Base-by-base conservation (phyloP, 2,329 filamentous ascomycete species). In the Sporothrix sp. region DNA sequence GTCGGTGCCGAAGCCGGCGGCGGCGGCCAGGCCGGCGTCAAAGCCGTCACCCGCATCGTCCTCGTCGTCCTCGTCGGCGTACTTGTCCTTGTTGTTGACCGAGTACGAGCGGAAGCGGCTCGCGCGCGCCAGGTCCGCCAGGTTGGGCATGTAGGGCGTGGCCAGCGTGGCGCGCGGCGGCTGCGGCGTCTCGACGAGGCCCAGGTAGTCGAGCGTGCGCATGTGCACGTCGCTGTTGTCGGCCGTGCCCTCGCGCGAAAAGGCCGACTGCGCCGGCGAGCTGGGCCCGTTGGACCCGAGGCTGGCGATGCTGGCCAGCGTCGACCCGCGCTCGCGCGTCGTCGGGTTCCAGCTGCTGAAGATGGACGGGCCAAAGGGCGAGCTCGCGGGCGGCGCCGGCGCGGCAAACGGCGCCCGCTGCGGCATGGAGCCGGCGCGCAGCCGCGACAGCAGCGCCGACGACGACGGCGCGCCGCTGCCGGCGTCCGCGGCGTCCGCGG, bases 41-140 rank as follows among this genome's bases (percentile, higher is more conserved):
- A 85, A 87, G 14, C n/a, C n/a, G n/a, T n/a, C n/a, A n/a, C n/a
- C n/a, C n/a, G n/a, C n/a, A n/a, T 87, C 83, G 54, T 89, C 84
- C 48, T 89, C 84, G 47, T 94, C 90, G 48, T 94, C 90, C 42
- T 88, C 84, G 60, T 94, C 88, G 2, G 86, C 90, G 61, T 97
- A 97, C 66, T 93, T 94, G 65, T 97, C 91, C 68, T 95, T 96
- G 51, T 95, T 94, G 67, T 98, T 98, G 57, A 98, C 93, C 1
- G 93, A 98, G 66, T 96, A 97, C 2, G 93, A 98, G 42, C 93
- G 82, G 73, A 97, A 95, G 48, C 93, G 82, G 65, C 86, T 97
- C 39, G 86, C 85, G 63, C 80, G 85, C 57, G 83, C 84, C 58
- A 87, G 78, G 63, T 87, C 84, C 55, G 83, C 82, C 54, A 91